phyloP scores from a whole-genome alignment of 176 grass and related monocot genomes.

The Phoenix roebelenii region DNA sequence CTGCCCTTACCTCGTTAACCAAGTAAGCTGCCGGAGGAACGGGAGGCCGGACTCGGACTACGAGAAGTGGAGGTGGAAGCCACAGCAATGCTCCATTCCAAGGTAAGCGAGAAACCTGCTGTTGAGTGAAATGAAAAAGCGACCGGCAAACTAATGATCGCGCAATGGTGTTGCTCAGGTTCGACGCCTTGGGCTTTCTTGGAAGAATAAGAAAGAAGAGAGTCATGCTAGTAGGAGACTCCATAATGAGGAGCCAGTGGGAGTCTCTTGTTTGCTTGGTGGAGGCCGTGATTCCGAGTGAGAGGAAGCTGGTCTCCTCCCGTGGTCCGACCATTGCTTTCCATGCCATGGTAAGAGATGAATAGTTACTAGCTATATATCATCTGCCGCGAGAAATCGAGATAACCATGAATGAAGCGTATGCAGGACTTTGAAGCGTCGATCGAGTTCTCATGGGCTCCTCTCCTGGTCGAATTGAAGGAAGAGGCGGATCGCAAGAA shows the following conservation, averaged over 20 bases:
- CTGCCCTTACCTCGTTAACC: constrained; percentile 30
- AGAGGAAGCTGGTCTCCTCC: constrained; percentile 28
- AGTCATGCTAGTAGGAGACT: constrained; percentile 40
- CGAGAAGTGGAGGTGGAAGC: constrained; percentile 31
- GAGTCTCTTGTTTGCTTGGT: constrained; percentile 45
- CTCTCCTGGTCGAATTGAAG: constrained; percentile 36
- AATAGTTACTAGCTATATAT: neutral
- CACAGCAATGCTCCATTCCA: constrained; percentile 29
- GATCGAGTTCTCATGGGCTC: constrained; percentile 38
- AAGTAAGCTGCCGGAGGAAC: constrained; percentile 25
- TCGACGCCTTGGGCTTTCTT: constrained; percentile 40
- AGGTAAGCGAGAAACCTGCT: constrained; percentile 14
- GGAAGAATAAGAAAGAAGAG: constrained; percentile 30
- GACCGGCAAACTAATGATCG: too few species aligned
- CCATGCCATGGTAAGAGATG: constrained; percentile 29
- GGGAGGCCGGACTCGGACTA: constrained; percentile 31
- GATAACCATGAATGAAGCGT: neutral
- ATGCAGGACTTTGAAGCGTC: constrained; percentile 35
- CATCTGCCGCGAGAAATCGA: neutral
- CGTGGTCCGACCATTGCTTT: constrained; percentile 21
- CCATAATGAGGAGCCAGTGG: constrained; percentile 44
- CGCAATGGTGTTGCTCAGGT: constrained; percentile 9
- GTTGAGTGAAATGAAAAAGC: too few species aligned
- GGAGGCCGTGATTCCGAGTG: constrained; percentile 28
- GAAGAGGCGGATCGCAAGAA: constrained; percentile 18